phyloP scores from a whole-genome alignment of 306 rosid species.

The Cucurbita maxima region DNA sequence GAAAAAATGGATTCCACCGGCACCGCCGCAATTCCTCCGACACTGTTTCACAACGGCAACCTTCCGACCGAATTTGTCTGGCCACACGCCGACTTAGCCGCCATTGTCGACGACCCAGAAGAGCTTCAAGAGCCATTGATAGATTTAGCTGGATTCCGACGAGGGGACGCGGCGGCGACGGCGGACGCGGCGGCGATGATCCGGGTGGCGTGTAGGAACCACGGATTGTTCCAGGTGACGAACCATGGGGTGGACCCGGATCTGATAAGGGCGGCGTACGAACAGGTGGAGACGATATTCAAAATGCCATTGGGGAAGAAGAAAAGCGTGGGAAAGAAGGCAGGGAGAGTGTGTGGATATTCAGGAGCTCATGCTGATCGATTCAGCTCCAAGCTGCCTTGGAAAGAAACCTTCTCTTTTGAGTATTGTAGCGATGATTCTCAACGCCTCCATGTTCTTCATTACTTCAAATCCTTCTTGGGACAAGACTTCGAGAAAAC shows the following conservation, averaged over 20 bases:
- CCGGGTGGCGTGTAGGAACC: conserved; percentile 34
- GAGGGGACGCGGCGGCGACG: conserved; percentile 20
- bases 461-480: conserved; percentile 37
- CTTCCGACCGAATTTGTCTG: conserved; percentile 37
- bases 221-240: conserved; percentile 52
- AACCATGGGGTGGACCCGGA: conserved; percentile 39
- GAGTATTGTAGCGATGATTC: background rate
- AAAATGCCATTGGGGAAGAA: conserved; percentile 31
- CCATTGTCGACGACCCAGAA: background rate
- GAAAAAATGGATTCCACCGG: background rate
- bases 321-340: conserved; percentile 10
- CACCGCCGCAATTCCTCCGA: background rate
- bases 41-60: background rate
- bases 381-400: conserved; percentile 35
- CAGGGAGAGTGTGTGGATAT: conserved; percentile 26
- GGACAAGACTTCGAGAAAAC: conserved; percentile 35
- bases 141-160: conserved; percentile 23
- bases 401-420: conserved; percentile 55
- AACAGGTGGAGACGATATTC: conserved; percentile 25
- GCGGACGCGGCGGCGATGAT: conserved; percentile 25
- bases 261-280: conserved; percentile 29
- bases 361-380: conserved; percentile 49
- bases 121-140: conserved; percentile 39
- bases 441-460: conserved; percentile 16
- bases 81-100: conserved; percentile 24